phyloP scores from a whole-genome alignment of 768 basidiomycete genomes.

The button mushroom (Agaricus bisporus) region DNA sequence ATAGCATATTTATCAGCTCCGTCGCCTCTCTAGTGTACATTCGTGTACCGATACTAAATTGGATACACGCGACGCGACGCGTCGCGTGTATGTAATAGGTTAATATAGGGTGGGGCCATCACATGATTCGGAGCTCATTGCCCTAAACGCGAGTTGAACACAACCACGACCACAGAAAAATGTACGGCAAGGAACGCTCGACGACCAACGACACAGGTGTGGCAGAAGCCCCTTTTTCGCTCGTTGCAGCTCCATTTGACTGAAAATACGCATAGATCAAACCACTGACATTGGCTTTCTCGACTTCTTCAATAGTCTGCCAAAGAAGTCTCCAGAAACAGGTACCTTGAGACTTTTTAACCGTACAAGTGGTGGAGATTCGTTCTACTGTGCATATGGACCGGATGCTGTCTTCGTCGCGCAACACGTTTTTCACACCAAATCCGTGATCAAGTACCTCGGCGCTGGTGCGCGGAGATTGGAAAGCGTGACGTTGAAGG shows the following conservation, averaged over 20 bases:
- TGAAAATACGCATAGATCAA: constrained; percentile 36
- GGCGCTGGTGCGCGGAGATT: constrained; percentile 62
- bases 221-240: background rate
- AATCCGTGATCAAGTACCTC: constrained; percentile 89
- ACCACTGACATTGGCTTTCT: constrained; percentile 76
- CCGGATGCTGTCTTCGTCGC: constrained; percentile 87
- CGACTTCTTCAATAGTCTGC: constrained; percentile 57
- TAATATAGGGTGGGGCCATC: background rate
- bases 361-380: constrained; percentile 43
- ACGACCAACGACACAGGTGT: background rate
- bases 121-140: background rate
- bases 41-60: background rate
- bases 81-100: constrained; percentile 1
- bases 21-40: background rate
- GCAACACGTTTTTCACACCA: constrained; percentile 76
- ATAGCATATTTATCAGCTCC: background rate
- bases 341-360: constrained; percentile 89
- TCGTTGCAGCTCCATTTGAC: background rate
- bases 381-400: constrained; percentile 87
- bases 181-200: constrained; percentile 10
- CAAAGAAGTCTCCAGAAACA: constrained; percentile 60
- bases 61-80: background rate
- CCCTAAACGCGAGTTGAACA: background rate
- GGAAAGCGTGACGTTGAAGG: constrained; percentile 73
- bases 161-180: background rate